phyloP scores from a whole-genome alignment of 179 eudicot genomes.

The Carnegiea gigantea region DNA sequence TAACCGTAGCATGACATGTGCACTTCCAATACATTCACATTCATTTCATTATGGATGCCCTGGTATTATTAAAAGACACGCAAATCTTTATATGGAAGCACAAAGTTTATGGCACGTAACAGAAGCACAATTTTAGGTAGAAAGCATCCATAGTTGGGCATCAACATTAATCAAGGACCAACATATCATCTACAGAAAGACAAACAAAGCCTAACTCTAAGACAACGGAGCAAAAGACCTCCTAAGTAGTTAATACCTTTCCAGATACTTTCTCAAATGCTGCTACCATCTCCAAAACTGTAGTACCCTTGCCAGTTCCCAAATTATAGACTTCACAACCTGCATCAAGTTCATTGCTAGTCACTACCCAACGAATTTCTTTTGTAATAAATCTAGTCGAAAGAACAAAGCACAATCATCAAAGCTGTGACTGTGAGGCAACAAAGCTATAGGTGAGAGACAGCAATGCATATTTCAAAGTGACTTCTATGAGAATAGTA shows the following conservation, averaged over 20 bases:
- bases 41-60: too few relatives aligned
- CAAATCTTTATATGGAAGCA: too few relatives aligned
- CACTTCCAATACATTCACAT: too few relatives aligned
- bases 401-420: neutral
- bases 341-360: conserved; percentile 31
- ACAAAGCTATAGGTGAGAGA: too few relatives aligned
- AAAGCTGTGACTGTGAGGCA: neutral
- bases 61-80: too few relatives aligned
- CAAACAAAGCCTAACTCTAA: neutral
- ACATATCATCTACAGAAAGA: neutral
- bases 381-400: neutral
- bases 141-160: neutral
- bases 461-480: too few relatives aligned
- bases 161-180: neutral
- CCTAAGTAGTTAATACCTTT: conserved; percentile 55
- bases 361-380: neutral
- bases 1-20: too few relatives aligned
- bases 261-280: conserved; percentile 98
- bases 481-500: neutral
- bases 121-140: neutral
- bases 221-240: conserved; percentile 10
- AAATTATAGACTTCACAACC: conserved; percentile 96
- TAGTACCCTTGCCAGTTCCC: conserved; percentile 97
- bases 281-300: conserved; percentile 95
- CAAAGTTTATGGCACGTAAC: neutral